phyloP scores from a whole-genome alignment of 2,329 filamentous ascomycete genomes.

The Aspergillus flavus region DNA sequence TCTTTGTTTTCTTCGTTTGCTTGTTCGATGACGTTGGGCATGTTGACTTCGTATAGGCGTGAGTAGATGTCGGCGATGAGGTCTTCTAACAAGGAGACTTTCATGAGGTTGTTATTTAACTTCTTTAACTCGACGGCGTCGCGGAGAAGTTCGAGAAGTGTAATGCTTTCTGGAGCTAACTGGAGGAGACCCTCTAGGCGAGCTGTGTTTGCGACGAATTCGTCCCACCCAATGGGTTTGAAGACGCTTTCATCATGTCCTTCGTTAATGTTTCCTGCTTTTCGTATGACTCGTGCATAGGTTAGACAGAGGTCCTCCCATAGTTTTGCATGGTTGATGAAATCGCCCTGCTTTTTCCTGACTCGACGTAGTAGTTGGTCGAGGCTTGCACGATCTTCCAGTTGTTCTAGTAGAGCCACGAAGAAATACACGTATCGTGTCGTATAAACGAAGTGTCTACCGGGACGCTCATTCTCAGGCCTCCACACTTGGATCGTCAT shows the following conservation, averaged over 20 bases:
- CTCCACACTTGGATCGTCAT: conserved; percentile 96
- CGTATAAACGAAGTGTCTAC: conserved; percentile 90
- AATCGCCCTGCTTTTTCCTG: conserved; percentile 78
- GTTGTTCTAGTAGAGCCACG: conserved; percentile 70
- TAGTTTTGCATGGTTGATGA: conserved; percentile 63
- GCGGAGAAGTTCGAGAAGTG: conserved; percentile 63
- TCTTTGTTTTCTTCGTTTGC: conserved; percentile 49
- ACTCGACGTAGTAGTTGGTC: conserved; percentile 79
- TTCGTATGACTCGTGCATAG: conserved; percentile 63
- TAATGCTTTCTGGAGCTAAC: conserved; percentile 47
- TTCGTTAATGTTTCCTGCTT: conserved; percentile 58
- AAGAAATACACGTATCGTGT: conserved; percentile 84
- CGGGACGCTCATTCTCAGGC: conserved; percentile 80
- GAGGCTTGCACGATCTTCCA: conserved; percentile 73
- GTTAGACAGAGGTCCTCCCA: conserved; percentile 64
- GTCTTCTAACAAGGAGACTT: conserved; percentile 83
- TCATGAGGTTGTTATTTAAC: conserved; percentile 86
- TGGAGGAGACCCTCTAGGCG: conserved; percentile 63
- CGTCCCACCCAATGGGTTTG: conserved; percentile 64
- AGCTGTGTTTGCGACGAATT: conserved; percentile 62
- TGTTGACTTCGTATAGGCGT: conserved; percentile 48
- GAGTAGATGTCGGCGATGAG: conserved; percentile 91
- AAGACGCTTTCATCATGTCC: conserved; percentile 68
- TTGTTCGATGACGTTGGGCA: conserved; percentile 42
- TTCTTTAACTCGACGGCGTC: conserved; percentile 72